Evolutionary conservation across 345 rosid genomes (phyloP).

Genomic region (Firmiana major): DNA sequence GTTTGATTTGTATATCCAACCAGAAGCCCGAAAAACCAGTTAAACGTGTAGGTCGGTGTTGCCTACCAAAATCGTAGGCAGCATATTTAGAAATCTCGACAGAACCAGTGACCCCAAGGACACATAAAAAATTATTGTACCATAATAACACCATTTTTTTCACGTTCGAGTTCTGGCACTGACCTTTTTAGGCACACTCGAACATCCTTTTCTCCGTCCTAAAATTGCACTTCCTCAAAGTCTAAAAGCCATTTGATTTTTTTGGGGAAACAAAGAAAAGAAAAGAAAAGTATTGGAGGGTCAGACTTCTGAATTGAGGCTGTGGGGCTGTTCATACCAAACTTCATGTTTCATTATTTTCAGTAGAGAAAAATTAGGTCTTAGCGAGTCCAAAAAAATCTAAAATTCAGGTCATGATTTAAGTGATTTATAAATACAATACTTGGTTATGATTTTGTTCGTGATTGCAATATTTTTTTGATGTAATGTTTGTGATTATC

Average conservation of each 20-base stretch:
- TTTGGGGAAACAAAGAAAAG: neutral
- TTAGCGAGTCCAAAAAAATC: too few species aligned
- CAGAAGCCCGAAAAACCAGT: neutral
- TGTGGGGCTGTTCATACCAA: conserved; percentile 1
- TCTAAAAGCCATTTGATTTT: too few species aligned
- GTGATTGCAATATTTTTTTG: too few species aligned
- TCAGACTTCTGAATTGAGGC: neutral
- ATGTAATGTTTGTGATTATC: too few species aligned
- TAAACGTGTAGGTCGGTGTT: neutral
- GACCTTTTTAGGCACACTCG: neutral
- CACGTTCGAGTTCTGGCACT: neutral
- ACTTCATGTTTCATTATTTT: neutral
- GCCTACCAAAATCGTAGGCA: neutral
- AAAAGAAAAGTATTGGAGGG: neutral
- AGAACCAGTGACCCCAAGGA: too few species aligned
- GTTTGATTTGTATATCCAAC: neutral
- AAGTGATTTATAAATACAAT: too few species aligned
- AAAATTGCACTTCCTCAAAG: neutral
- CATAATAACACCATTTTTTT: neutral
- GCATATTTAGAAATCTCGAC: neutral
- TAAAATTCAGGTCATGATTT: too few species aligned
- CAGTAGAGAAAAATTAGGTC: too few species aligned
- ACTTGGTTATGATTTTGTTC: too few species aligned
- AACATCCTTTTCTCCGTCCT: neutral
- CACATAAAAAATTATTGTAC: too few species aligned